Evolutionary conservation across 371 early-diverging fungal genomes (phyloP).

Genomic region (Basidiobolus meristosporus): DNA sequence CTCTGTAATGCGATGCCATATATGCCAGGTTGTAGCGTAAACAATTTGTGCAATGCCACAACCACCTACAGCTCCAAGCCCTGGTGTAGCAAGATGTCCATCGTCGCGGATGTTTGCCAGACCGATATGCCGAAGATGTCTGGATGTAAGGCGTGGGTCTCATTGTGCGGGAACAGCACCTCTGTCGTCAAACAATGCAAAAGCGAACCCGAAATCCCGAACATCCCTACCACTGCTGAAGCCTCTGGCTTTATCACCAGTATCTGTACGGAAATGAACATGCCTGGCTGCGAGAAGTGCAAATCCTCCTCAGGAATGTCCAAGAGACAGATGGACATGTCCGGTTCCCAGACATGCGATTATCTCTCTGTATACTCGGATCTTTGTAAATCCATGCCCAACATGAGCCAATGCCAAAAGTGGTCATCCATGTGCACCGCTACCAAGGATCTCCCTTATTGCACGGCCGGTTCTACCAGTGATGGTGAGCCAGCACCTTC

Average conservation of each 20-base stretch:
- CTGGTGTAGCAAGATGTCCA: constrained; percentile 25
- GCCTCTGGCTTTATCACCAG: constrained; percentile 17
- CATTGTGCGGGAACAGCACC: constrained; percentile 10
- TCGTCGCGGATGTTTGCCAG: constrained; percentile 30
- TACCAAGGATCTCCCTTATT: constrained; percentile 5
- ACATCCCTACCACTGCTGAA: constrained; percentile 22
- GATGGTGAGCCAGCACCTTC: constrained; percentile 16
- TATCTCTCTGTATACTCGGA: constrained; percentile 15
- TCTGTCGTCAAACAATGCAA: constrained; percentile 16
- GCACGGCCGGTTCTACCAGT: constrained; percentile 6
- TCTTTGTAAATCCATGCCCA: constrained; percentile 31
- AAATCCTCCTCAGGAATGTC: no score
- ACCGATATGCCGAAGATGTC: constrained; percentile 33
- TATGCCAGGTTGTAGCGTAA: constrained; percentile 34
- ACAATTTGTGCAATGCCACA: constrained; percentile 11
- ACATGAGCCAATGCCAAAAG: constrained; percentile 26
- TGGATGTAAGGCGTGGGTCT: constrained; percentile 13
- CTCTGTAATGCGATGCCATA: constrained; percentile 23
- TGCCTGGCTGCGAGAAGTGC: constrained; percentile 33
- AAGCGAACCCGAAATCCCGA: constrained; percentile 13
- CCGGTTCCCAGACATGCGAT: constrained; percentile 12
- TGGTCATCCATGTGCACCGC: constrained; percentile 21
- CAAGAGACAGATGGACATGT: no score
- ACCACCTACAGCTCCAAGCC: constrained; percentile 7
- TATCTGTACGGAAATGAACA: constrained; percentile 36